Evolutionary conservation across 257 asterid genomes (phyloP), one percentile per base, ranked within the genome.

Genomic region (Catharanthus roseus): DNA sequence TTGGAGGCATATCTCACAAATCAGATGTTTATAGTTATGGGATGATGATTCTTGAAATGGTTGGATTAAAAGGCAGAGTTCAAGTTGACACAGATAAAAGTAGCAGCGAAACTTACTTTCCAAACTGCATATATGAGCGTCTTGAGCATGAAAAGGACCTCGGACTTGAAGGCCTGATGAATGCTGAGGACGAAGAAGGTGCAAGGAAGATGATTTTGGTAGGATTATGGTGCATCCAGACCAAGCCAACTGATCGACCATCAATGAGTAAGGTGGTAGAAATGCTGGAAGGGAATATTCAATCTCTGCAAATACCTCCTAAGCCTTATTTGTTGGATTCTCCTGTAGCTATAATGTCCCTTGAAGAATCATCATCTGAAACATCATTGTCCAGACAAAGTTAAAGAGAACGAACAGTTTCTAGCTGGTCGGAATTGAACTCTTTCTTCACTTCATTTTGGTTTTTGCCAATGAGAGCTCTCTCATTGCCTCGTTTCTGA

Each of bases 201-300:
- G 79, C 72, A 1, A 78, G 53, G 68, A 81, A 82, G 53, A 71
- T 85, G 83, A 63, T 83, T 0, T 67, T 81, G 15, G 83, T 79
- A 64, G 81, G 86, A 34, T 62, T 81, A 18, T 83, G 90, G 86
- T 85, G 90, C 70, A 73, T 85, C 19, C 85, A 85, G 66, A 77
- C 72, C 4, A 68, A 69, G 28, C 87, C 87, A 0, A 53, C 74
- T 11, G 66, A 31, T 3, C 28, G 84, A 3, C 86, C 87, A 0
- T 64, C 87, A 0, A 83, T 83, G 69, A 77, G 36, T 3, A 75
- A 49, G 51, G 87, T 85, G n/a, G 75, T 81, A 0, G 85, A 81
- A 50, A 83, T 85, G 85, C 58, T 83, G 44, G 83, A 81, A 60
- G 83, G 85, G 0, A 65, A 50, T 5, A 19, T 73, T 6, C 72